These are phyloP conservation scores for Flagelloscypha sp. DNA, from an alignment of 768 basidiomycete genomes.

Conservation along the genomic window DNA sequence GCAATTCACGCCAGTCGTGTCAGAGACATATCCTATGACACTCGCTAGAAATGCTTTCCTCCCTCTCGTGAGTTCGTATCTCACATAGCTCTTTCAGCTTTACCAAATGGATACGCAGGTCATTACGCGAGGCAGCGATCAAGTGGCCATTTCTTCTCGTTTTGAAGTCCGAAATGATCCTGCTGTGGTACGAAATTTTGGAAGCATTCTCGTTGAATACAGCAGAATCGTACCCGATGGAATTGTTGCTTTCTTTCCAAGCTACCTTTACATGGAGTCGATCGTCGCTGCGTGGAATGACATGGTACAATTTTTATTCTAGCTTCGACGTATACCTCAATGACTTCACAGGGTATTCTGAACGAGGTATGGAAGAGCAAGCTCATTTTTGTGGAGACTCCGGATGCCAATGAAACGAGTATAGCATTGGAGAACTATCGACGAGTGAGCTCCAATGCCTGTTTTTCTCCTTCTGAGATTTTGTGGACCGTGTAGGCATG, in stretches of 20 bases:
- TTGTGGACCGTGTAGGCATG: constrained; percentile 59
- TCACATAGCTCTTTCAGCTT: constrained; percentile 5
- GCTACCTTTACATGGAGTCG: constrained; percentile 99
- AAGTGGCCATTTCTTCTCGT: constrained; percentile 95
- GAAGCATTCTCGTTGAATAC: constrained; percentile 96
- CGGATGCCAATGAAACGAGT: constrained; percentile 97
- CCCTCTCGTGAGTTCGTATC: constrained; percentile 58
- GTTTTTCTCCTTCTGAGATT: constrained; percentile 1
- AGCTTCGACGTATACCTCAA: background rate
- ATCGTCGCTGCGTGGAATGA: constrained; percentile 99
- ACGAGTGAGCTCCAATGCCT: constrained; percentile 42
- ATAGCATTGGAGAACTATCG: constrained; percentile 97
- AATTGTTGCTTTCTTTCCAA: constrained; percentile 97
- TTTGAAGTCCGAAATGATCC: constrained; percentile 99
- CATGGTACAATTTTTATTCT: constrained; percentile 64
- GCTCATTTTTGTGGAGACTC: constrained; percentile 97
- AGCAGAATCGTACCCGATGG: constrained; percentile 98
- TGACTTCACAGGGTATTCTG: constrained; percentile 73
- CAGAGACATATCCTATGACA: constrained; percentile 98
- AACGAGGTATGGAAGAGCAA: constrained; percentile 99
- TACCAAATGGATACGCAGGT: constrained; percentile 43
- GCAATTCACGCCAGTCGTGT: constrained; percentile 92
- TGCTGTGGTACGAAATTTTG: constrained; percentile 97
- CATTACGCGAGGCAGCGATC: constrained; percentile 95
- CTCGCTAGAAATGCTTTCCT: constrained; percentile 93